Base-by-base conservation (phyloP, 768 basidiomycete species). In the Polyporus arcularius region DNA sequence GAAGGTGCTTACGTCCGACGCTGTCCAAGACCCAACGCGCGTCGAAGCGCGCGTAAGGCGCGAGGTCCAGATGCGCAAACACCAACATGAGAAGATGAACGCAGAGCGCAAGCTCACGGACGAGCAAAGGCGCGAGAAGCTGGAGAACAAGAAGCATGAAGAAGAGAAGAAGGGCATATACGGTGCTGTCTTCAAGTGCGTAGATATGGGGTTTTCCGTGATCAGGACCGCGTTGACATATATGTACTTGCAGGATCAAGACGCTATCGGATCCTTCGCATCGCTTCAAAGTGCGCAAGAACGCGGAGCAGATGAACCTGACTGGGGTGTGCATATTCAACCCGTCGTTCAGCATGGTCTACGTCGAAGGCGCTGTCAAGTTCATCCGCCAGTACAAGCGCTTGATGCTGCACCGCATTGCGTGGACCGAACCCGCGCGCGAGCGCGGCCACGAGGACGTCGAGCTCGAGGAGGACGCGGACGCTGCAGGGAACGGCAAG, bases 1-100 rank as follows among this genome's bases (percentile, higher is more conserved):
- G 96, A 94, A 94, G 70, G 97, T 99, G 15, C 80, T 99, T 30
- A 98, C 97, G 0, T 92, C 92, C 9, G 95, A 98, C 69, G 96
- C 96, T 0, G 89, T 99, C 28, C 92, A 94, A 82, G 97, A 98
- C 72, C 97, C 97, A 0, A 99, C 97, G 2, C 88, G 95, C 53
- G 94, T 99, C 3, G 97, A 99, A 73, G 96, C 96, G 5, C 89
- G 93, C 35, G 96, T 99, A 14, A 82, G 94, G 48, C 82, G 92
- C 38, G 97, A 99, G 73, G 96, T 98, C 31, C 91, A 92, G 0
- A 89, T 88, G 79, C 84, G 97, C 63, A 89, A 89, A 69, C 87
- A 94, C 65, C 82, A 79, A 8, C 97, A 99, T 72, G 93, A 97
- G 71, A 92, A 94, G 81, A 92, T 90, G 84, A 99, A 99, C 67